Evolutionary conservation across 768 basidiomycete genomes (phyloP), one percentile per base, ranked within the genome.

Genomic region (Coprinopsis marcescibilis): DNA sequence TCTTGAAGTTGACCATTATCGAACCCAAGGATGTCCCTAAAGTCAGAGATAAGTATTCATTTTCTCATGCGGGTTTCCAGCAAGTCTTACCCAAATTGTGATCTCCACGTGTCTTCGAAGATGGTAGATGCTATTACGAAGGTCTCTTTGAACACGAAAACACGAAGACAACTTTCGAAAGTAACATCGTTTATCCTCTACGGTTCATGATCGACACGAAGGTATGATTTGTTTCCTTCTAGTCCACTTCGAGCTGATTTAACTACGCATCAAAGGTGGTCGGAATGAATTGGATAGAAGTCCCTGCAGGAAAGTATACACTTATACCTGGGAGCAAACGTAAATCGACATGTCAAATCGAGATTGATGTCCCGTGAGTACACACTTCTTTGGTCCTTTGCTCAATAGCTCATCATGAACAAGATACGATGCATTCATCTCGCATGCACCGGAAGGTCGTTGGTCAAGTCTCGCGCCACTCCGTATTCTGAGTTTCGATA

Each of bases 211-310:
- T 99, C 51, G 96, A 99, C 59, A 86, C 89, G 4, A 84, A 92
- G 74, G 94, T 90, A 20, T 7, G 40, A n/a, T n/a, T n/a, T 46
- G 21, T 40, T n/a, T 26, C 15, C 14, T 41, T 15, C 25, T 19
- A 11, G 4, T 15, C n/a, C 39, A 5, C n/a, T 35, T 8, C 2
- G 44, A 21, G 43, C 33, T 34, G 55, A 26, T 49, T 39, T 2
- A 15, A 10, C 49, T 43, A 19, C 52, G 93, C n/a, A n/a, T n/a
- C n/a, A 24, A 6, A 40, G 89, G 83, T 99, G 24, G 84, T 94
- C 40, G 96, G 96, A 7, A 98, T 99, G 96, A 98, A 97, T 60
- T 99, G 96, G 95, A 85, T 99, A 43, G 92, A 98, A 65, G 70
- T 96, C 7, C 86, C 86, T 3, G 81, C 85, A 3, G 89, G 89